Evolutionary conservation across 2,329 filamentous ascomycete genomes (phyloP).

Genomic region (Fusarium transvaalense): DNA sequence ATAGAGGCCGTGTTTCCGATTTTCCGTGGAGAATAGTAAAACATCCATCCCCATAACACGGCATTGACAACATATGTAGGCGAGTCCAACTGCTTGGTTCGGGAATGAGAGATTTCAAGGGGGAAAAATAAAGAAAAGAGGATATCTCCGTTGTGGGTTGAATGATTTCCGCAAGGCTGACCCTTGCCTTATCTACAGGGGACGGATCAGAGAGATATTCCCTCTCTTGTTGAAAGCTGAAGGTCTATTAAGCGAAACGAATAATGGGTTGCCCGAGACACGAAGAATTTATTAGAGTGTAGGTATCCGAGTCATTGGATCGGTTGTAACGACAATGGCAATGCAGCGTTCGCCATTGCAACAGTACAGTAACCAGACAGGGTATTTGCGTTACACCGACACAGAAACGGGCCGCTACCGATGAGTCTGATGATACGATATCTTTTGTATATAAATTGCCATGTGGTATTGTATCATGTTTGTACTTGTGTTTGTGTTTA

Average conservation of each 20-base stretch:
- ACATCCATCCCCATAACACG: background rate
- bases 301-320: slow-evolving; percentile 17
- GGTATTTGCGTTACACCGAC: slow-evolving; percentile 15
- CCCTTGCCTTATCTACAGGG: background rate
- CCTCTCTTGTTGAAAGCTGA: background rate
- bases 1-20: background rate
- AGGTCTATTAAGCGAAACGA: background rate
- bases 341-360: background rate
- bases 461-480: slow-evolving; percentile 5
- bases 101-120: slow-evolving; percentile 1
- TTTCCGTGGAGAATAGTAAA: background rate
- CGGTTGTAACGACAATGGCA: background rate
- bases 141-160: slow-evolving; percentile 7
- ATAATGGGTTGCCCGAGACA: slow-evolving; percentile 11
- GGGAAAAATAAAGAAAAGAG: background rate
- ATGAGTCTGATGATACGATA: background rate
- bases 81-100: slow-evolving; percentile 10
- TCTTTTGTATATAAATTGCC: slow-evolving; percentile 15
- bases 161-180: background rate
- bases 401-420: slow-evolving; percentile 33
- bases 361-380: background rate
- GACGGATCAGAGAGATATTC: background rate
- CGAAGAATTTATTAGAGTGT: background rate
- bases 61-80: background rate
- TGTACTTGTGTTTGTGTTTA: slow-evolving; percentile 12